Conservation (phyloP, 306 rosid species). For the Albizia julibrissin region DNA sequence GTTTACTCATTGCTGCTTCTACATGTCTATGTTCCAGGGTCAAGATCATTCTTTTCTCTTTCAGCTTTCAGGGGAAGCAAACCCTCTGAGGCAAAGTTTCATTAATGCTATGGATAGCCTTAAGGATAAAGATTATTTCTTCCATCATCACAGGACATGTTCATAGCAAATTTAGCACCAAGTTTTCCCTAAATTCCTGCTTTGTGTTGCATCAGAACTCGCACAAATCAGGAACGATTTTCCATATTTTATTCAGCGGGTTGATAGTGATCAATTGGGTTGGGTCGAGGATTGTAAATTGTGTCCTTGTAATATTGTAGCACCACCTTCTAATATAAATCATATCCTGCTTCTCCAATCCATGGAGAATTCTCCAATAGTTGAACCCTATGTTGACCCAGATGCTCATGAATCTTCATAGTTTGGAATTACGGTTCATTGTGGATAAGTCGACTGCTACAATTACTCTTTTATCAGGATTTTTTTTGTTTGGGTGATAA, state of each 20-base stretch:
- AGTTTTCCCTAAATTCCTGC: constrained; percentile 23
- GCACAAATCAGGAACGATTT: constrained; percentile 27
- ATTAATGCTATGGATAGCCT: constrained; percentile 32
- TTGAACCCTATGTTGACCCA: constrained; percentile 31
- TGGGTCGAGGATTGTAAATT: constrained; percentile 37
- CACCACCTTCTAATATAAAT: constrained; percentile 23
- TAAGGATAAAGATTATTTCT: constrained; percentile 9
- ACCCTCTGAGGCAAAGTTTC: constrained; percentile 53
- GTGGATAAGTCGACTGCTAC: constrained; percentile 29
- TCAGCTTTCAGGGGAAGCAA: constrained; percentile 92
- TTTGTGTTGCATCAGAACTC: constrained; percentile 29
- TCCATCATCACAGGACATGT: constrained; percentile 32
- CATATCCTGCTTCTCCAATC: constrained; percentile 13
- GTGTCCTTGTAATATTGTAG: constrained; percentile 23
- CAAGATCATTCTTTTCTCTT: constrained; percentile 98
- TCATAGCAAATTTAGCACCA: constrained; percentile 29
- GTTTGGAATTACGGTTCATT: constrained; percentile 23
- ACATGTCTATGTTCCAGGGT: constrained; percentile 58
- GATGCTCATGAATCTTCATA: constrained; percentile 18
- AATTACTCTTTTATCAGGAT: too few relatives aligned
- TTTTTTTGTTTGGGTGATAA: too few relatives aligned
- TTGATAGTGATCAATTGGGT: constrained; percentile 25
- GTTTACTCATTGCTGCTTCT: constrained; percentile 27
- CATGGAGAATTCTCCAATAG: constrained; percentile 21
- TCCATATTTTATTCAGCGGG: neutral